These are phyloP conservation scores for Pestalotiopsis sp. DNA, from an alignment of 2,329 filamentous ascomycete genomes.

Conservation along the genomic window DNA sequence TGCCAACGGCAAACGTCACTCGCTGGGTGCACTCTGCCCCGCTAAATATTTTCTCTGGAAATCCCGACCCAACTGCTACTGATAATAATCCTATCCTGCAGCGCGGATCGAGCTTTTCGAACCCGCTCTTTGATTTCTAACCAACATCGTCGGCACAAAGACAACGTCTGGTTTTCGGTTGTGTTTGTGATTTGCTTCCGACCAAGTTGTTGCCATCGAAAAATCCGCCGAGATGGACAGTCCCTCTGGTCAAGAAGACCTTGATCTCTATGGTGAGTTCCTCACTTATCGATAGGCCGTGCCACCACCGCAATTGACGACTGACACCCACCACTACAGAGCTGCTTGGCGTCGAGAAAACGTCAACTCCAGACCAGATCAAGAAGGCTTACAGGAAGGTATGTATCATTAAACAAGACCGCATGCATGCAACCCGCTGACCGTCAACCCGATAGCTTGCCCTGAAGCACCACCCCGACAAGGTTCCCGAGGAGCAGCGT, in stretches of 20 bases:
- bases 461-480: slow-evolving; percentile 90
- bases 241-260: slow-evolving; percentile 42
- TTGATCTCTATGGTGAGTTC: slow-evolving; percentile 59
- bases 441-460: slow-evolving; percentile 63
- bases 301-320: slow-evolving; percentile 8
- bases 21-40: slow-evolving; percentile 22
- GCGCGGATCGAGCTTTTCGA: slow-evolving; percentile 5
- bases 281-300: slow-evolving; percentile 3
- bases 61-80: slow-evolving; percentile 24
- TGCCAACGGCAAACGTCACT: not conserved
- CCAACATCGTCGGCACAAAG: not conserved
- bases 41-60: slow-evolving; percentile 29
- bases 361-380: slow-evolving; percentile 77
- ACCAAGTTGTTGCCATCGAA: not conserved
- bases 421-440: not conserved
- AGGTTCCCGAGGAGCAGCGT: slow-evolving; percentile 84
- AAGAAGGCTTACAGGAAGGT: slow-evolving; percentile 98
- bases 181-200: not conserved
- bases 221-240: slow-evolving; percentile 27
- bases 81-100: slow-evolving; percentile 10
- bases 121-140: not conserved
- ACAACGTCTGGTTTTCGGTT: not conserved
- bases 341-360: slow-evolving; percentile 75
- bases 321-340: slow-evolving; percentile 50
- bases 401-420: not conserved